Conservation (phyloP, 495 filamentous ascomycete genomes). For the Aspergillus mulundensis region DNA sequence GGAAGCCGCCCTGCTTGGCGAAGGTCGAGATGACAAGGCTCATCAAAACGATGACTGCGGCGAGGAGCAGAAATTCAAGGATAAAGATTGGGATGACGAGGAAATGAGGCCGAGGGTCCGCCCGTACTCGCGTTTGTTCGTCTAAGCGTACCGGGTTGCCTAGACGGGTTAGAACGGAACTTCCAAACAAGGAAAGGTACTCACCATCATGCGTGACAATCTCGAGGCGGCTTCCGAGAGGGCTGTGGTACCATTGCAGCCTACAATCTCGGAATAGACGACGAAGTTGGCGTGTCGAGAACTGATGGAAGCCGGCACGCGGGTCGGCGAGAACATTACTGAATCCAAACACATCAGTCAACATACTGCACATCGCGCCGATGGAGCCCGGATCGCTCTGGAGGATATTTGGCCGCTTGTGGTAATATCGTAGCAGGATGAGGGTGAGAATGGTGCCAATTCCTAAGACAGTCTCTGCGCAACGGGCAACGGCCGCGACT, state of each 20-base stretch:
- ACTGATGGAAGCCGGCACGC: constrained; percentile 33
- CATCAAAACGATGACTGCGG: constrained; percentile 35
- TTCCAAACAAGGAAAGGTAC: not conserved
- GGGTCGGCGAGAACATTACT: constrained; percentile 31
- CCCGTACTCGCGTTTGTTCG: constrained; percentile 23
- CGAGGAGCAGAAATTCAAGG: constrained; percentile 34
- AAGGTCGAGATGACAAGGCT: constrained; percentile 30
- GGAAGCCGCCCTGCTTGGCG: constrained; percentile 30
- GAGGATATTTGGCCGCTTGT: constrained; percentile 31
- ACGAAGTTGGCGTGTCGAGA: constrained; percentile 36
- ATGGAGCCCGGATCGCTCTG: constrained; percentile 40
- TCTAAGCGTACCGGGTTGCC: constrained; percentile 26
- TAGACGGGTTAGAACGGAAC: constrained; percentile 9
- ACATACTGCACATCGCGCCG: constrained; percentile 41
- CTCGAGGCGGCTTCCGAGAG: constrained; percentile 30
- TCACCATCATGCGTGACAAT: constrained; percentile 35
- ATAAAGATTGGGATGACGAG: constrained; percentile 40
- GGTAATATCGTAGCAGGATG: constrained; percentile 30
- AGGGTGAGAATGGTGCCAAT: constrained; percentile 24
- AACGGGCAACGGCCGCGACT: constrained; percentile 30
- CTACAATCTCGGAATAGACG: constrained; percentile 30
- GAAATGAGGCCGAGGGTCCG: constrained; percentile 40
- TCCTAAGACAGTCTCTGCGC: constrained; percentile 32
- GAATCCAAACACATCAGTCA: constrained; percentile 33
- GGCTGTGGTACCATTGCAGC: constrained; percentile 32